Evolutionary conservation across 305 asterid species (phyloP).

Genomic region (Salvia sclarea): DNA sequence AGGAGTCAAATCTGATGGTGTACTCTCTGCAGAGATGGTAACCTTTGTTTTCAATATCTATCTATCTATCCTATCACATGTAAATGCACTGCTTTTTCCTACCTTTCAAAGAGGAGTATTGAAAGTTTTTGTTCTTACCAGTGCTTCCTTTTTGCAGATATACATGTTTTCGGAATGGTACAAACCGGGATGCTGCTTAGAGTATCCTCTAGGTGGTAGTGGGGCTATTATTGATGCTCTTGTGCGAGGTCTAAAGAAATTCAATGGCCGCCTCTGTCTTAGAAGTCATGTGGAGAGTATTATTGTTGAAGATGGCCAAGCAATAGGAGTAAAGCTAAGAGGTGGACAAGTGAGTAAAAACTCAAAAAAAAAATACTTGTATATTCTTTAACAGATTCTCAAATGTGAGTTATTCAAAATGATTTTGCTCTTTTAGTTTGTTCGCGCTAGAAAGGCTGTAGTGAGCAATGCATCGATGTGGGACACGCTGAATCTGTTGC

Average conservation of each 20-base stretch:
- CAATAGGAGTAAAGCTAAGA: slow-evolving; percentile 82
- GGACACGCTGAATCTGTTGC: slow-evolving; percentile 78
- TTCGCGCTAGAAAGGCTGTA: slow-evolving; percentile 84
- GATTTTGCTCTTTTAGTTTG: slow-evolving; percentile 51
- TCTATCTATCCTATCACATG: no score
- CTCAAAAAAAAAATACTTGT: background rate
- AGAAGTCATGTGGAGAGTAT: slow-evolving; percentile 78
- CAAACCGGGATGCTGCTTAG: slow-evolving; percentile 81
- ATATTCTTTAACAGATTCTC: background rate
- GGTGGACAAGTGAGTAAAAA: slow-evolving; percentile 75
- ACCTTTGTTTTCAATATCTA: slow-evolving; percentile 28
- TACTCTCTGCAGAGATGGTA: slow-evolving; percentile 96
- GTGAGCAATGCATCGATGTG: slow-evolving; percentile 97
- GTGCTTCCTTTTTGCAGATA: slow-evolving; percentile 47
- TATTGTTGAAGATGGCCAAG: slow-evolving; percentile 82
- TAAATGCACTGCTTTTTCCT: no score
- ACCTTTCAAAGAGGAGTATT: no score
- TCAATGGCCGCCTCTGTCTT: slow-evolving; percentile 80
- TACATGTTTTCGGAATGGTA: slow-evolving; percentile 98
- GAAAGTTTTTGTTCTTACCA: no score
- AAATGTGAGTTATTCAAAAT: background rate
- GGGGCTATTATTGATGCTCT: slow-evolving; percentile 89
- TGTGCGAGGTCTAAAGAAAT: slow-evolving; percentile 75
- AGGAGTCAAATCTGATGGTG: slow-evolving; percentile 86
- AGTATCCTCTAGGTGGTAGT: slow-evolving; percentile 89